Evolutionary conservation across 2,329 filamentous ascomycete genomes (phyloP).

Genomic region (Ascosphaera pollenicola): DNA sequence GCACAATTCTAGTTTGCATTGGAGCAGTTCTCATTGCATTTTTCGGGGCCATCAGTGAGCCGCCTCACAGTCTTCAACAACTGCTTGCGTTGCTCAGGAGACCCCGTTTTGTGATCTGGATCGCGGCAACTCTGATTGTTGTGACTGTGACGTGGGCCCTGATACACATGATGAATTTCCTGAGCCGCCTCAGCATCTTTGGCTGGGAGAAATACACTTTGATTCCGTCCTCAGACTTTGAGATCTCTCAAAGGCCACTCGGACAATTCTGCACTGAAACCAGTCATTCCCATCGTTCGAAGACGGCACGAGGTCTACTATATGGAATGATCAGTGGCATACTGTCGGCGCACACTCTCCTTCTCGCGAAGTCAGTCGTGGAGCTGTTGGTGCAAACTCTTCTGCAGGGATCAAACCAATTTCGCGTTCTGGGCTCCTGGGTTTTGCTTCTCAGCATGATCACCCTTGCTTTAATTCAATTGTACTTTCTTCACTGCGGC

Average conservation of each 20-base stretch:
- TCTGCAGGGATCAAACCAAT: constrained; percentile 73
- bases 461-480: constrained; percentile 60
- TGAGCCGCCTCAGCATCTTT: constrained; percentile 16
- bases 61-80: constrained; percentile 69
- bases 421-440: constrained; percentile 90
- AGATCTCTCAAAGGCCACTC: constrained; percentile 14
- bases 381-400: constrained; percentile 79
- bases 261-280: constrained; percentile 18
- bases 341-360: constrained; percentile 74
- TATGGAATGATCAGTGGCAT: constrained; percentile 86
- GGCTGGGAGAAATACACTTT: constrained; percentile 9
- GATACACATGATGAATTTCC: too few relatives aligned
- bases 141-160: constrained; percentile 40
- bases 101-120: constrained; percentile 67
- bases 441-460: constrained; percentile 66
- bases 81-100: constrained; percentile 54
- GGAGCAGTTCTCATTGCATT: constrained; percentile 84
- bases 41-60: constrained; percentile 84
- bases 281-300: constrained; percentile 37
- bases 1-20: constrained; percentile 65
- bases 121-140: constrained; percentile 54
- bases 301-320: constrained; percentile 57
- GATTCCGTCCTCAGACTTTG: constrained; percentile 11
- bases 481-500: constrained; percentile 88
- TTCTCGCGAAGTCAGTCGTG: constrained; percentile 90